Base-by-base conservation (phyloP, 352 stramenopile genomes). In the Aphanomyces stellatus region DNA sequence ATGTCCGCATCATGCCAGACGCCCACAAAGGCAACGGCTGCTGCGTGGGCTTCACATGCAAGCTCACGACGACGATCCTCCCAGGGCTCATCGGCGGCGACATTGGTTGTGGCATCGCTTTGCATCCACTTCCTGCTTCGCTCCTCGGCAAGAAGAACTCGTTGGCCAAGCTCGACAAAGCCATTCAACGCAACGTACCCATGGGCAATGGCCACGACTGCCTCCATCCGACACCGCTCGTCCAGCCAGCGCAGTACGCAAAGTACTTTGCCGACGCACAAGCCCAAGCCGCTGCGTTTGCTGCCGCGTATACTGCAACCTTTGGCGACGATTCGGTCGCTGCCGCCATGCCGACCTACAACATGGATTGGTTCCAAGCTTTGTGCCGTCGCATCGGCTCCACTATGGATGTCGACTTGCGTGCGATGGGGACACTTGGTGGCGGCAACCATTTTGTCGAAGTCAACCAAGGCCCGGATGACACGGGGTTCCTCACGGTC, bases 41-140 rank as follows among this genome's bases (percentile, higher is more conserved):
- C 33, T 69, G 67, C 17, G 70, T 76, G 25, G 71, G 71, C 7
- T 72, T 70, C 13, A 70, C 72, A 19, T 74, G 70, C 55, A 59
- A 65, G n/a, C 34, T 35, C 22, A 69, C 71, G 27, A 24, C 65
- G 15, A 66, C 59, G 43, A 53, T 76, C 17, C 67, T 67, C 43
- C 71, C 71, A 17, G 72, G 72, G 43, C 62, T 67, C 24, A 65
- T 76, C 11, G 71, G 71, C 40, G 71, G 72, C 0, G 71, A 76
- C 66, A 76, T 76, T 61, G 71, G 71, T n/a, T 76, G 71, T 41
- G 71, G 71, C 34, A 67, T 76, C 30, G 71, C 71, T 17, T 57
- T 70, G 46, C 61, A 74, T 46, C 71, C 71, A 19, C 64, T 76
- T 34, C 53, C 61, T 11, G 37, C 51, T 6, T 51, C 72, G 17